A percentile compares a stretch with the other conserved stretches of the same genome.
phyloP scores from a whole-genome alignment of 2,329 filamentous ascomycete species.

The Hypoxylon sp. region DNA sequence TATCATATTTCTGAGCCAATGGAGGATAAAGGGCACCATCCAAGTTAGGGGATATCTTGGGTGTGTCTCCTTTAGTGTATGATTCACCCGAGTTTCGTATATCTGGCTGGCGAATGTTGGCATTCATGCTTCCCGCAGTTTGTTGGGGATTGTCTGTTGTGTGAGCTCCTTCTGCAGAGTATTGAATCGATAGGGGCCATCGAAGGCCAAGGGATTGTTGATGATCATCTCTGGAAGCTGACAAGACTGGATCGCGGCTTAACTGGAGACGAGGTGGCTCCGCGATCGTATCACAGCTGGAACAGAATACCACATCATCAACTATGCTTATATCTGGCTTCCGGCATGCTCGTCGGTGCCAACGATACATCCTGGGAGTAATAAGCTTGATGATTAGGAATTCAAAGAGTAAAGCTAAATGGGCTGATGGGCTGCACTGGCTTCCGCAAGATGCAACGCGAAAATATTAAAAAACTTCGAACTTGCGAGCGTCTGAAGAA shows the following conservation, averaged over 20 bases:
- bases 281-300: constrained; percentile 9
- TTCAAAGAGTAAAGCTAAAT: background rate
- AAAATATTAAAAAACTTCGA: background rate
- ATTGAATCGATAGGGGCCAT: constrained; percentile 16
- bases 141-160: background rate
- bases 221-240: background rate
- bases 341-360: constrained; percentile 14
- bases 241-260: background rate
- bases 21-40: constrained; percentile 10
- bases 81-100: background rate
- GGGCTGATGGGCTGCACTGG: background rate
- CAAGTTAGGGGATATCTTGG: background rate
- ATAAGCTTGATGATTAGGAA: background rate
- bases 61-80: background rate
- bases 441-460: background rate
- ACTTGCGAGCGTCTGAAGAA: background rate
- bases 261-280: background rate
- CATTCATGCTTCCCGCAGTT: background rate
- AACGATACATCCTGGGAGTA: constrained; percentile 12
- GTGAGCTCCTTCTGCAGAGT: background rate
- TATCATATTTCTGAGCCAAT: constrained; percentile 20
- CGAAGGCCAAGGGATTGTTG: constrained; percentile 2
- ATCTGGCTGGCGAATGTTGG: background rate
- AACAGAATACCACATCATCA: constrained; percentile 17
- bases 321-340: constrained; percentile 16